A percentile compares a stretch with the other conserved stretches of the same genome.
phyloP scores from a whole-genome alignment of 768 basidiomycete genomes.

The Kwoniella europaea region DNA sequence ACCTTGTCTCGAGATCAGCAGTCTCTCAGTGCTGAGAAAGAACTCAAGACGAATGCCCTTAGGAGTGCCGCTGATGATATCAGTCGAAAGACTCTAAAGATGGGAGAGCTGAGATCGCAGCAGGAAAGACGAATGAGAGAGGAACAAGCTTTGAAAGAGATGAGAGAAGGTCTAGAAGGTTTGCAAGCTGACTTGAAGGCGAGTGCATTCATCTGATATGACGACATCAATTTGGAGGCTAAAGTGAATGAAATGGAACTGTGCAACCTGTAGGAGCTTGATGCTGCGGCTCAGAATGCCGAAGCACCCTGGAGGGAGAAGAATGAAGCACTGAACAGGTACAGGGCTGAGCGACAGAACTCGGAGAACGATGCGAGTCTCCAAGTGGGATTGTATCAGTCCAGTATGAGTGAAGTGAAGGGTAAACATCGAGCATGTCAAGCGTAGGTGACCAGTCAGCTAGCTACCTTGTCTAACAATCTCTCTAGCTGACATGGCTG shows the following conservation, averaged over 20 bases:
- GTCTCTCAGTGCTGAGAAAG: constrained; percentile 38
- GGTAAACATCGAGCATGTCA: constrained; percentile 49
- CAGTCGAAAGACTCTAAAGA: constrained; percentile 36
- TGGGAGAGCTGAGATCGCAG: constrained; percentile 40
- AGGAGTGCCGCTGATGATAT: constrained; percentile 39
- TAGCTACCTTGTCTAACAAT: no score
- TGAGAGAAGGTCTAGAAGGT: constrained; percentile 31
- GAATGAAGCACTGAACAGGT: constrained; percentile 43
- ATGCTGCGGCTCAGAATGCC: constrained; percentile 43
- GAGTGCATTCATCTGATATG: neutral
- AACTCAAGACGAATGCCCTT: constrained; percentile 39
- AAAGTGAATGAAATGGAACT: no score
- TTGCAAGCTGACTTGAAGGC: constrained; percentile 49
- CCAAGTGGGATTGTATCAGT: constrained; percentile 50
- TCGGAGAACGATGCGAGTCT: constrained; percentile 47
- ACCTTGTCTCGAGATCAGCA: constrained; percentile 42
- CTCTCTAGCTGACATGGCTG: no score
- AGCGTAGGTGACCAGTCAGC: no score
- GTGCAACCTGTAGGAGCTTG: constrained; percentile 36
- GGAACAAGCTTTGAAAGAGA: constrained; percentile 46
- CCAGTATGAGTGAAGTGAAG: constrained; percentile 46
- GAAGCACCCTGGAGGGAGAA: constrained; percentile 52
- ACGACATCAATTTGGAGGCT: no score
- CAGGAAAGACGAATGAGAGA: constrained; percentile 41
- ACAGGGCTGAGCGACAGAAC: constrained; percentile 42